Percentiles rank a stretch among this genome's conserved stretches.
Conservation (phyloP, 2,329 filamentous ascomycete species). For the Alternaria triticina region DNA sequence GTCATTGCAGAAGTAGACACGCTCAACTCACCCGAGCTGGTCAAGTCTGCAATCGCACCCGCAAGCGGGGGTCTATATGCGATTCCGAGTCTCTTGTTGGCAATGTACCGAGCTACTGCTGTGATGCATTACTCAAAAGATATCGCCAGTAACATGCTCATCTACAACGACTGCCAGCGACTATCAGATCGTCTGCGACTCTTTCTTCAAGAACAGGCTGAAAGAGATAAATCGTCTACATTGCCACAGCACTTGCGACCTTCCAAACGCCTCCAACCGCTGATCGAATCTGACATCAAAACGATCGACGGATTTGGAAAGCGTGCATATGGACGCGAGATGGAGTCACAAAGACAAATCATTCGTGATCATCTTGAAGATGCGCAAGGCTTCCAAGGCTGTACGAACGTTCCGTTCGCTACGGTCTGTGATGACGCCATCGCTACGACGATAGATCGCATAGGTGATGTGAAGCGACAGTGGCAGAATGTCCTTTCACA, state of each 20-base stretch:
- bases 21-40: slow-evolving; percentile 59
- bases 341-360: slow-evolving; percentile 69
- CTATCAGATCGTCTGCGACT: slow-evolving; percentile 61
- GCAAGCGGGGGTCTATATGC: slow-evolving; percentile 74
- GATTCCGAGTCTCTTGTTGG: slow-evolving; percentile 73
- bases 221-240: slow-evolving; percentile 38
- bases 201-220: slow-evolving; percentile 55
- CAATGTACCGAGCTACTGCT: slow-evolving; percentile 80
- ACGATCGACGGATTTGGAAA: slow-evolving; percentile 66
- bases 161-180: slow-evolving; percentile 69
- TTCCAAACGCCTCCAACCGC: slow-evolving; percentile 52
- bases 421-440: slow-evolving; percentile 67
- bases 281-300: slow-evolving; percentile 61
- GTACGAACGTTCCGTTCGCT: slow-evolving; percentile 65
- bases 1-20: slow-evolving; percentile 56
- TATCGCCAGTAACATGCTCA: slow-evolving; percentile 64
- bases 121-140: slow-evolving; percentile 73
- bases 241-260: slow-evolving; percentile 40
- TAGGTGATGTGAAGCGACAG: slow-evolving; percentile 62
- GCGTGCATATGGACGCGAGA: slow-evolving; percentile 66
- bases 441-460: slow-evolving; percentile 62
- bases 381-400: slow-evolving; percentile 66
- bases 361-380: slow-evolving; percentile 67
- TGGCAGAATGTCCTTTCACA: slow-evolving; percentile 66
- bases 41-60: slow-evolving; percentile 64